These are phyloP conservation scores for Funneliformis geosporum DNA, from an alignment of 192 early-diverging fungal genomes.

Conservation along the genomic window DNA sequence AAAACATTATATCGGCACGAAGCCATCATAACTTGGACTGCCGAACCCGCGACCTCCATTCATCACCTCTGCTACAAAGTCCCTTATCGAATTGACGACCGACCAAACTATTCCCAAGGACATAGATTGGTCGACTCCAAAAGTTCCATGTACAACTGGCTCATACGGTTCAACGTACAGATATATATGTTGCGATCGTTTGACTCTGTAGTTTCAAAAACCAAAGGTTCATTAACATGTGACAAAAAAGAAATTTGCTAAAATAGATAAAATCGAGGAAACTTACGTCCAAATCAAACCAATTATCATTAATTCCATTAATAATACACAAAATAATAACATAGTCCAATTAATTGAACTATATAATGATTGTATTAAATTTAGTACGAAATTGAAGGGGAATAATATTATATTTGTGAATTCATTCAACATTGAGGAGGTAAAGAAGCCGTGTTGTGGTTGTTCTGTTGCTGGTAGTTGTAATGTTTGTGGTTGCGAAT, in stretches of 20 bases:
- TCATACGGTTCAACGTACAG: constrained; percentile 26
- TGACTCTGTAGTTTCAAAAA: neutral
- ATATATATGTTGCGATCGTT: neutral
- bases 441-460: neutral
- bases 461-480: neutral
- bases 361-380: neutral
- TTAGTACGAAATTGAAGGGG: neutral
- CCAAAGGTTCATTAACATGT: neutral
- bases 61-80: constrained; percentile 27
- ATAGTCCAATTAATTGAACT: neutral
- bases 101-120: neutral
- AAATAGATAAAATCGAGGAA: neutral
- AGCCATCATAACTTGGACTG: constrained; percentile 13
- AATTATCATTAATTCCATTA: neutral
- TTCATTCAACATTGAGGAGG: neutral
- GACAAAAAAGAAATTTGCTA: neutral
- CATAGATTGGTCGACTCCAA: neutral
- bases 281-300: constrained; percentile 10
- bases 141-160: constrained; percentile 29
- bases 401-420: neutral
- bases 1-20: constrained; percentile 18
- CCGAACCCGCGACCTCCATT: constrained; percentile 30
- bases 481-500: neutral
- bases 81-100: neutral
- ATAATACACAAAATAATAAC: neutral